These are phyloP conservation scores for Chlorella sp. DNA, from an alignment of 139 green algal genomes.

Conservation along the genomic window DNA sequence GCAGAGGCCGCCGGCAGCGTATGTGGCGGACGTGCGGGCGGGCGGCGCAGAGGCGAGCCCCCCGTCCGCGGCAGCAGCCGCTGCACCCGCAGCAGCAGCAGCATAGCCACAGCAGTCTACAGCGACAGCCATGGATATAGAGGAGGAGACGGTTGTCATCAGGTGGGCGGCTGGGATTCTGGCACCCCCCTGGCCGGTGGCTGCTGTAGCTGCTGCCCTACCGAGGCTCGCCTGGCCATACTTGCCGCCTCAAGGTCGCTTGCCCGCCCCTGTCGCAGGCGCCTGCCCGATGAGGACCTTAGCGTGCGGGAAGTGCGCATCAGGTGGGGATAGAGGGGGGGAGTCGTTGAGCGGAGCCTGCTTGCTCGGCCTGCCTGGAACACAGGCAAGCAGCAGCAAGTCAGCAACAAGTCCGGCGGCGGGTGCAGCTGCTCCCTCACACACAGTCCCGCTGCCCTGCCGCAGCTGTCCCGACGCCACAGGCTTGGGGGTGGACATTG, in stretches of 20 bases:
- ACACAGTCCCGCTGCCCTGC: too few relatives aligned
- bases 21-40: too few relatives aligned
- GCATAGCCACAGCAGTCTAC: neutral
- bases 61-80: too few relatives aligned
- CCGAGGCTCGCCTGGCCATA: too few relatives aligned
- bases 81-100: neutral
- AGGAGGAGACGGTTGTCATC: constrained; percentile 33
- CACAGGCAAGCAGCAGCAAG: too few relatives aligned
- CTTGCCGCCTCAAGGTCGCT: neutral
- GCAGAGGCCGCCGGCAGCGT: too few relatives aligned
- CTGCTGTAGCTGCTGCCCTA: too few relatives aligned
- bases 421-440: neutral
- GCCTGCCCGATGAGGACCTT: constrained; percentile 31
- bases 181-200: too few relatives aligned
- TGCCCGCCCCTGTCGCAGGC: neutral
- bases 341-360: too few relatives aligned
- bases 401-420: too few relatives aligned
- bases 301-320: constrained; percentile 61
- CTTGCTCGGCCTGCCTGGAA: too few relatives aligned
- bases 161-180: constrained; percentile 1
- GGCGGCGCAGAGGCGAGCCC: too few relatives aligned
- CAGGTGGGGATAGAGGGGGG: neutral
- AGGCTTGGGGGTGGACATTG: constrained; percentile 50
- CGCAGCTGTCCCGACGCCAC: constrained; percentile 63
- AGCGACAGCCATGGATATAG: constrained; percentile 19